phyloP scores from a whole-genome alignment of 2,329 filamentous ascomycete genomes.

The Aureobasidium leucospermi region DNA sequence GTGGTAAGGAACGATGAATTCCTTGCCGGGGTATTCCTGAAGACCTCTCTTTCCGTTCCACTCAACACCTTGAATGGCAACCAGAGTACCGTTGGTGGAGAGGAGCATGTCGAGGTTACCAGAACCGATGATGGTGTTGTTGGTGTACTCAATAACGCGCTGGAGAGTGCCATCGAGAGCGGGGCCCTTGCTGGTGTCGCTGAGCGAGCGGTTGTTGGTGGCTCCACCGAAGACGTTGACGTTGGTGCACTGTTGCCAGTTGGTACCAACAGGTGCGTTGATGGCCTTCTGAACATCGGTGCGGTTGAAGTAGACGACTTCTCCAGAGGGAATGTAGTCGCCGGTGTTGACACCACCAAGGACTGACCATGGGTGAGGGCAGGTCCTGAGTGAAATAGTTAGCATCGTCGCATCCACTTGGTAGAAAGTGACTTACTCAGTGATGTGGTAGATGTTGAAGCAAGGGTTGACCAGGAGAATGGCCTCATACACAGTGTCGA shows the following conservation, averaged over 20 bases:
- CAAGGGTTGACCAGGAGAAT: constrained; percentile 26
- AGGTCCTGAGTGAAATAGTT: background rate
- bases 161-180: background rate
- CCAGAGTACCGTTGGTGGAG: constrained; percentile 24
- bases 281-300: constrained; percentile 32
- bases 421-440: constrained; percentile 17
- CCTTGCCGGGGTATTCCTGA: constrained; percentile 17
- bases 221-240: constrained; percentile 22
- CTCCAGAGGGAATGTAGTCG: constrained; percentile 13
- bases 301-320: constrained; percentile 28
- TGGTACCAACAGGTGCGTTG: constrained; percentile 26
- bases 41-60: constrained; percentile 27
- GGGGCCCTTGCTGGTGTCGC: constrained; percentile 1
- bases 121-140: constrained; percentile 27
- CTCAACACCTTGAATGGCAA: constrained; percentile 25
- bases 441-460: constrained; percentile 29
- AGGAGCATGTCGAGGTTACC: constrained; percentile 25
- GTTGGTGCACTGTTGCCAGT: constrained; percentile 17
- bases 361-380: constrained; percentile 15
- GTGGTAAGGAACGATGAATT: constrained; percentile 23
- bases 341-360: constrained; percentile 18
- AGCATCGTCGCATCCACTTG: too few relatives aligned
- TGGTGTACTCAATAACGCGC: constrained; percentile 26
- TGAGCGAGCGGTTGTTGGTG: constrained; percentile 12
- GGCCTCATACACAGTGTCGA: constrained; percentile 25